phyloP scores from a whole-genome alignment of 495 filamentous ascomycete species.

The Aspergillus nanangensis region DNA sequence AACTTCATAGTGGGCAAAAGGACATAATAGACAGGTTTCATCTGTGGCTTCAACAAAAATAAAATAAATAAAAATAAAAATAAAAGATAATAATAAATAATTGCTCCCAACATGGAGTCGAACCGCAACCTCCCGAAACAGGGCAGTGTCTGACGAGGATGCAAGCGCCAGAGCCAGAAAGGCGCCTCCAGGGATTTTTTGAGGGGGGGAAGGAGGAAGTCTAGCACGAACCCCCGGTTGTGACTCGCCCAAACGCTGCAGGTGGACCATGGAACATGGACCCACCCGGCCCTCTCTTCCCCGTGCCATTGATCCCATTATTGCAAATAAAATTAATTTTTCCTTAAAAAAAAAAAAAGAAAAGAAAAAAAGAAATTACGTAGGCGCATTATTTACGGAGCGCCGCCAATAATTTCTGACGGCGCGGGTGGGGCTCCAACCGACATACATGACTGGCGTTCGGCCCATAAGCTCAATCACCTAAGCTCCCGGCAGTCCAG shows the following conservation, averaged over 20 bases:
- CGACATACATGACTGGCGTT: constrained; percentile 21
- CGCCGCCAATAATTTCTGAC: constrained; percentile 19
- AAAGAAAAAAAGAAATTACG: constrained; percentile 8
- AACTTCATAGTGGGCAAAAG: not conserved
- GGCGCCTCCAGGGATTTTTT: constrained; percentile 19
- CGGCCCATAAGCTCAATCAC: constrained; percentile 21
- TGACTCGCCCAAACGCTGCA: constrained; percentile 29
- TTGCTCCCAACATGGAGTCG: constrained; percentile 11
- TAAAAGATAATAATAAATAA: not conserved
- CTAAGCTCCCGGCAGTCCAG: constrained; percentile 24
- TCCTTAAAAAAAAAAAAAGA: constrained; percentile 11
- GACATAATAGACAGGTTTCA: too few species aligned
- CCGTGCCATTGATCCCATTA: constrained; percentile 20
- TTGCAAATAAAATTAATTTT: constrained; percentile 13
- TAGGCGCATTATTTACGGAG: constrained; percentile 13
- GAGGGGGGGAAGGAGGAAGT: constrained; percentile 8
- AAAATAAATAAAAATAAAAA: not conserved
- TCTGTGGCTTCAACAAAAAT: too few species aligned
- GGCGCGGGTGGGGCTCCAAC: constrained; percentile 13
- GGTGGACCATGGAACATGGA: constrained; percentile 21
- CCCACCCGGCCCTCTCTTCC: constrained; percentile 19
- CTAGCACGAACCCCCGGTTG: constrained; percentile 29
- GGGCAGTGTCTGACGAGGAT: constrained; percentile 22
- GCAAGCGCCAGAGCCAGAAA: constrained; percentile 21
- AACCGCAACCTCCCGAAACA: constrained; percentile 19